Base-by-base conservation (phyloP, 495 filamentous ascomycete species). In the Penicillium roqueforti region DNA sequence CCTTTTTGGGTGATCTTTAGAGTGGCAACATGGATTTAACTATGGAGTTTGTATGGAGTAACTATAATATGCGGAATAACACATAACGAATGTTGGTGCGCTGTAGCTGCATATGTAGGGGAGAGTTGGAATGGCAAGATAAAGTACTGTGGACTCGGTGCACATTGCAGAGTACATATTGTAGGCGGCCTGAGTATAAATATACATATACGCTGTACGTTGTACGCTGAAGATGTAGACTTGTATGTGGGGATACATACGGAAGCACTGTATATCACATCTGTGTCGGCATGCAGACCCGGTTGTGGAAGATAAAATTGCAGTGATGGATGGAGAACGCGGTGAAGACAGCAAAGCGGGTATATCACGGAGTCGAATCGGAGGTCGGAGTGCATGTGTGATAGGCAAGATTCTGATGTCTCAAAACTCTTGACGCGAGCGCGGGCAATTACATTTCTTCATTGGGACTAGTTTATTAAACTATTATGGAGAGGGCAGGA, bases 181-280 rank as follows among this genome's bases (percentile, higher is more conserved):
- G 5, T 14, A 2, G 22, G 22, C 22, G 22, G 22, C 22, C 2
- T 23, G 2, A 14, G 36, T 19, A 39, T 41, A 4, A 14, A 20
- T 23, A n/a, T 25, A 22, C 5, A 22, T 14, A 22, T 14, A 25
- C 9, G 40, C 26, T n/a, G 40, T 28, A 43, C 9, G 40, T 42
- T n/a, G 40, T 28, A 43, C 41, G 3, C 14, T 25, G 11, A 25
- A 14, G 5, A 43, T 22, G 40, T 6, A 28, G 25, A 4, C 11
- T 23, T 41, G 26, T 32, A 26, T 19, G 19, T 18, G 18, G 28
- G 10, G 18, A 5, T 45, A 29, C 26, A n/a, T 16, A 16, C 25
- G 34, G 47, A 38, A 19, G 48, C 25, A 38, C 38, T 52, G 39
- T 52, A 52, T 52, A 52, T 52, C 50, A 52, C 50, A 52, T 44